These are phyloP conservation scores for Cystobasidium sp. DNA, from an alignment of 1,284 basidiomycete species.

Conservation along the genomic window DNA sequence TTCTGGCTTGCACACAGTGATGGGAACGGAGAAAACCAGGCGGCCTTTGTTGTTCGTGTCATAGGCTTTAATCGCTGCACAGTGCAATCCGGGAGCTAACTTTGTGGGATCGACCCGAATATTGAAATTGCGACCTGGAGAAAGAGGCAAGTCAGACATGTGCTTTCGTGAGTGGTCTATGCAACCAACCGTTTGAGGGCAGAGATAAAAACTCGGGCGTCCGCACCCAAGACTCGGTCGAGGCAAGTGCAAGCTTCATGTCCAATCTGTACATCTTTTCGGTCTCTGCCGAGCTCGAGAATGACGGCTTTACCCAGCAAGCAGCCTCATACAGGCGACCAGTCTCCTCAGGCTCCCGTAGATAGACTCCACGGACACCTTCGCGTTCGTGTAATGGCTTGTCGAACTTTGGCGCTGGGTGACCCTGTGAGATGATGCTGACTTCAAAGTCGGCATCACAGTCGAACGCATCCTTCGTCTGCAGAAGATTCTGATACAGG, in stretches of 20 bases:
- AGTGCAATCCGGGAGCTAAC: conserved; percentile 55
- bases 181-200: conserved; percentile 50
- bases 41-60: conserved; percentile 53
- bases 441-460: conserved; percentile 56
- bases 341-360: conserved; percentile 55
- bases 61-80: conserved; percentile 54
- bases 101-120: conserved; percentile 55
- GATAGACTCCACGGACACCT: conserved; percentile 56
- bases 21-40: conserved; percentile 55
- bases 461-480: conserved; percentile 53
- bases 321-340: conserved; percentile 53
- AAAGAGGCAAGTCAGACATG: not conserved
- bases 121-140: conserved; percentile 55
- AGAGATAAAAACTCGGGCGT: conserved; percentile 54
- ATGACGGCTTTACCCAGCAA: conserved; percentile 54
- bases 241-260: conserved; percentile 51
- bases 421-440: conserved; percentile 54
- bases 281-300: conserved; percentile 52
- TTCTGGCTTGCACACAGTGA: conserved; percentile 56
- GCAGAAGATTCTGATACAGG: conserved; percentile 55
- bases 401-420: conserved; percentile 42
- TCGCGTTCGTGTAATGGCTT: conserved; percentile 25
- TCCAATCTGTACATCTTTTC: conserved; percentile 55
- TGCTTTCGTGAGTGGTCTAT: not conserved
- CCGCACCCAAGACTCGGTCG: conserved; percentile 54